Base-by-base conservation (phyloP, 805 yeast species). In the Myxozyma neotropica region DNA sequence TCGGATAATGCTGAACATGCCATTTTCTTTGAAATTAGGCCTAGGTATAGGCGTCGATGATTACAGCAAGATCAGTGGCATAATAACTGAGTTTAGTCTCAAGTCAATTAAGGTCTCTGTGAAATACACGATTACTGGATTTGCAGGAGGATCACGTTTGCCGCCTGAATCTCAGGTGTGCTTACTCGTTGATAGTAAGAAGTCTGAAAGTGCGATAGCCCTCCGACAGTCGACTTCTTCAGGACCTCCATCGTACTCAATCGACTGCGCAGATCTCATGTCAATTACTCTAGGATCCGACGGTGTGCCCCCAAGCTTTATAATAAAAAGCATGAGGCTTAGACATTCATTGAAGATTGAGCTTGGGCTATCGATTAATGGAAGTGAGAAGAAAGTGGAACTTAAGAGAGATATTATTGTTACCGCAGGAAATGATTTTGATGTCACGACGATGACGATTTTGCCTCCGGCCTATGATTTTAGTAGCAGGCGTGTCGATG, bases 381-480 rank as follows among this genome's bases (percentile, higher is more conserved):
- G 48, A 2, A 27, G 45, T 29, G 13, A 33, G 10, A 45, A 42
- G 24, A 19, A 19, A 4, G 19, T 57, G 17, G 38, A 15, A 15
- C 38, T 47, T 4, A 15, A 23, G 31, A 29, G 33, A 29, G 33
- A 10, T 6, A 29, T 29, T 29, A 29, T 29, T 10, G 33, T 29
- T 29, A 10, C 33, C 33, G 6, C 33, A 29, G 33, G 33, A 23
- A 31, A 46, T 23, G 48, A 50, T n/a, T 13, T 50, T 23, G 45
- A 21, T 8, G 8, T 55, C 19, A 44, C 29, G 33, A 44, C 56
- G 19, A 13, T 57, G 42, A 10, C 29, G n/a, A 43, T 47, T 17
- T 24, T 58, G 39, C 61, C 61, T 36, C 61, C 61, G 6, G 55
- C 52, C 3, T 55, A 55, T 23, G 48, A 53, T 13, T 29, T 44